These are phyloP conservation scores for Hirsutella rhossiliensis DNA, from an alignment of 2,329 filamentous ascomycete species.

Conservation along the genomic window DNA sequence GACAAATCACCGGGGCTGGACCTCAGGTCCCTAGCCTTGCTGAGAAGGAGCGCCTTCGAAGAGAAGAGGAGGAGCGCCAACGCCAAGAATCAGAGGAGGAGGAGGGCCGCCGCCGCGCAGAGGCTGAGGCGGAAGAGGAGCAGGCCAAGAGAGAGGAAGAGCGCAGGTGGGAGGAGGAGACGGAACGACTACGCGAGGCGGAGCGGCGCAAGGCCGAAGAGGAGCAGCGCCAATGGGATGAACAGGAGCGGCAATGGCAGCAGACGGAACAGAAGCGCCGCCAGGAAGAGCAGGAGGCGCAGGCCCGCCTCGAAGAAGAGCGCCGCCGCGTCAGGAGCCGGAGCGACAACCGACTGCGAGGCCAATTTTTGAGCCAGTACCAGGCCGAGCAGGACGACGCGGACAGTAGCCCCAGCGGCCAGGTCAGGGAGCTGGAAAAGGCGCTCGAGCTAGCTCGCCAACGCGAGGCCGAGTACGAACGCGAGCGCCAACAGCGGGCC, in stretches of 20 bases:
- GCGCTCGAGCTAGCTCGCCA: conserved; percentile 50
- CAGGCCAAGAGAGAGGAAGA: conserved; percentile 51
- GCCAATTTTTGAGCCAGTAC: conserved; percentile 81
- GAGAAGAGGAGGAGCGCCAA: conserved; percentile 49
- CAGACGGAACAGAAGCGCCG: conserved; percentile 60
- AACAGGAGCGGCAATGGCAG: conserved; percentile 67
- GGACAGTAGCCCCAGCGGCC: conserved; percentile 42
- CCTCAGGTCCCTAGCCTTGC: conserved; percentile 70
- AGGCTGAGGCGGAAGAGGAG: conserved; percentile 47
- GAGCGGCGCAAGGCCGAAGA: conserved; percentile 51
- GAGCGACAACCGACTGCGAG: conserved; percentile 59
- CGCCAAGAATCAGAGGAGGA: conserved; percentile 34
- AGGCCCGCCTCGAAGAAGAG: conserved; percentile 55
- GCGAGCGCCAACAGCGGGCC: conserved; percentile 38
- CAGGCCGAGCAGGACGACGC: conserved; percentile 49
- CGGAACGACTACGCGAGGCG: conserved; percentile 43
- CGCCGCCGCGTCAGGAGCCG: conserved; percentile 48
- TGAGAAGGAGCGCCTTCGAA: conserved; percentile 65
- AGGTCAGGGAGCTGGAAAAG: conserved; percentile 71
- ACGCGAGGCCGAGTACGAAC: conserved; percentile 51
- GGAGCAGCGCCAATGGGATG: conserved; percentile 64
- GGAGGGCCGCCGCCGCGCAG: conserved; percentile 25
- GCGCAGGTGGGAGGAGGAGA: conserved; percentile 54
- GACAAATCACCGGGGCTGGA: conserved; percentile 79
- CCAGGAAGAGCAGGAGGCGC: conserved; percentile 61